Evolutionary conservation across 2,329 filamentous ascomycete species (phyloP).

Genomic region (Colletotrichum echinochloae): DNA sequence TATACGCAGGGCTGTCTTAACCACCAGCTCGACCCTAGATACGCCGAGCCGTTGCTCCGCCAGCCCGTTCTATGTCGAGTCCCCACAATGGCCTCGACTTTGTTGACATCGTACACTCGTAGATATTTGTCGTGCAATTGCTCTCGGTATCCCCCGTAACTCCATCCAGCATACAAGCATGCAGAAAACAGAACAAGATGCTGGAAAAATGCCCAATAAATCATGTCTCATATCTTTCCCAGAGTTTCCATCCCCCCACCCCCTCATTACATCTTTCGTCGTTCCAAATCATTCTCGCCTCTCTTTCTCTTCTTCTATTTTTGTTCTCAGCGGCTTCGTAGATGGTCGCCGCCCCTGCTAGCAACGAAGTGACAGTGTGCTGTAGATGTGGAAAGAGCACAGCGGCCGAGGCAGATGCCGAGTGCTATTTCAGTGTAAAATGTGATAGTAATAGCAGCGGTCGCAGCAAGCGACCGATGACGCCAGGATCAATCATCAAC

Average conservation of each 20-base stretch:
- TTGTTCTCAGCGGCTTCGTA: not conserved
- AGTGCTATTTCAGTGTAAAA: conserved; percentile 3
- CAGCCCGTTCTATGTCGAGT: not conserved
- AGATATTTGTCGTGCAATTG: conserved; percentile 17
- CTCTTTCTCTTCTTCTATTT: not conserved
- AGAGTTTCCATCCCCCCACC: not conserved
- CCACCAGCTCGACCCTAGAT: conserved; percentile 2
- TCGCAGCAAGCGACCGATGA: not conserved
- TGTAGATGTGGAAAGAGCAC: not conserved
- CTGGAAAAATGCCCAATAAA: conserved; percentile 29
- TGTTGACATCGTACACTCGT: conserved; percentile 32
- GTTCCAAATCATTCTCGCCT: conserved; percentile 2
- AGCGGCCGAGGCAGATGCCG: not conserved
- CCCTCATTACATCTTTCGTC: conserved; percentile 28
- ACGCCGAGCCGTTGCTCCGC: conserved; percentile 1
- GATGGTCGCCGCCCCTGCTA: not conserved
- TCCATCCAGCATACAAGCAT: not conserved
- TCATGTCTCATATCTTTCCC: conserved; percentile 32
- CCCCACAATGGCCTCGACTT: not conserved
- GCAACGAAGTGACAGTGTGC: not conserved
- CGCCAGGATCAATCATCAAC: conserved; percentile 43
- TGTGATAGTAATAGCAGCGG: not conserved
- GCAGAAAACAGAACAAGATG: not conserved
- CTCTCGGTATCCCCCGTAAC: not conserved
- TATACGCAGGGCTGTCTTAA: not conserved